These are phyloP conservation scores for Rhodomyrtus psidioides DNA, from an alignment of 441 rosid species.

Conservation along the genomic window DNA sequence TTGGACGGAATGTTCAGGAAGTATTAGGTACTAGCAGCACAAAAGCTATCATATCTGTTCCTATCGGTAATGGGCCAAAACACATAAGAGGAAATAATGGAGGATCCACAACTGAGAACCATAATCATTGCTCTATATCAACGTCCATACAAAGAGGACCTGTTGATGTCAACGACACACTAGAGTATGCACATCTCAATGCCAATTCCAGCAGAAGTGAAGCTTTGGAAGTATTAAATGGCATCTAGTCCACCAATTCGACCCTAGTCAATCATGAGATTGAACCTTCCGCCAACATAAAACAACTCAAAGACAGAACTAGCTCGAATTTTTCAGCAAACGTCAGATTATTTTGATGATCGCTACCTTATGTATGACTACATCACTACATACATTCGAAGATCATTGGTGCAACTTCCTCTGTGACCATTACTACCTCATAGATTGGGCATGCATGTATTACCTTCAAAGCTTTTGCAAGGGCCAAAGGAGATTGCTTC, in stretches of 20 bases:
- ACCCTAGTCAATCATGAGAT: neutral
- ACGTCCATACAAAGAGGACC: neutral
- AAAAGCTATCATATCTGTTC: neutral
- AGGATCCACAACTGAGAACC: neutral
- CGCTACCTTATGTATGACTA: neutral
- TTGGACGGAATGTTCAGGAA: neutral
- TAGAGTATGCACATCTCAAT: neutral
- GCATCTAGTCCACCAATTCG: neutral
- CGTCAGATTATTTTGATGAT: neutral
- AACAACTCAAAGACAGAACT: neutral
- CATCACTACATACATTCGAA: neutral
- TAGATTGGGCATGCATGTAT: neutral
- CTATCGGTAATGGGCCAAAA: neutral
- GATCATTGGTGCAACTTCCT: neutral
- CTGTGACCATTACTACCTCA: neutral
- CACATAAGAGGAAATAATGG: neutral
- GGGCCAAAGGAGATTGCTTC: slow-evolving; percentile 85
- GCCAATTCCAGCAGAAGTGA: neutral
- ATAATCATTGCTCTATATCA: neutral
- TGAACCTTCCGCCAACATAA: neutral
- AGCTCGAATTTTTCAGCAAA: neutral
- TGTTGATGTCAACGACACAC: neutral
- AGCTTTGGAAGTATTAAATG: neutral
- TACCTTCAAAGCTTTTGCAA: slow-evolving; percentile 94
- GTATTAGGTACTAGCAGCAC: neutral